phyloP scores from a whole-genome alignment of 768 basidiomycete genomes.

The Termitomyces sp. region DNA sequence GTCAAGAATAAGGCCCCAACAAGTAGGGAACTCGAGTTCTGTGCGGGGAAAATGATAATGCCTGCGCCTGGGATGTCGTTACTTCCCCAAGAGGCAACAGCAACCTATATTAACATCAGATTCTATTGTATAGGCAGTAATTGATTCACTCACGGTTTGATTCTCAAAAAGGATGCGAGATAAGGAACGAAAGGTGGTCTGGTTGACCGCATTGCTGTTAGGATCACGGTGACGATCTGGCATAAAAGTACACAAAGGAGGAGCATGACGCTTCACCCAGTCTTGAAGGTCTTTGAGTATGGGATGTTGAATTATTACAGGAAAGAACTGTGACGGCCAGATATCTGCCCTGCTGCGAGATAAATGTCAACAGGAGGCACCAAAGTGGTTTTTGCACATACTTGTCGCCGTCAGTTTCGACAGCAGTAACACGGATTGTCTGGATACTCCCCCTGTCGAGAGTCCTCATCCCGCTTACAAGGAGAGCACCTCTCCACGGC shows the following conservation, averaged over 20 bases:
- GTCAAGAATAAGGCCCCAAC: constrained; percentile 49
- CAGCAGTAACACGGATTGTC: constrained; percentile 56
- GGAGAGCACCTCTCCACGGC: constrained; percentile 58
- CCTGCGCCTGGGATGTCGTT: constrained; percentile 44
- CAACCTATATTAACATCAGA: constrained; percentile 33
- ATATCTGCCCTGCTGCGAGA: constrained; percentile 44
- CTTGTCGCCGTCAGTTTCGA: constrained; percentile 72
- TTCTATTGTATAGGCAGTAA: background rate
- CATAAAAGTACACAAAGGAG: constrained; percentile 61
- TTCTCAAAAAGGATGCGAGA: constrained; percentile 48
- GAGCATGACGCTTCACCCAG: constrained; percentile 45
- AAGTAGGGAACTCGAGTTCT: constrained; percentile 47
- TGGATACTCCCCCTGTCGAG: constrained; percentile 46
- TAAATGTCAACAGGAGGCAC: constrained; percentile 23
- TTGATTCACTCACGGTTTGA: constrained; percentile 41
- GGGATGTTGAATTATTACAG: constrained; percentile 37
- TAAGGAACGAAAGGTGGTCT: constrained; percentile 50
- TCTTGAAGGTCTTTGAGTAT: constrained; percentile 43
- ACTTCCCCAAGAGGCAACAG: constrained; percentile 48
- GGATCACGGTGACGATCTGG: constrained; percentile 54
- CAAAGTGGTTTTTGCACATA: constrained; percentile 31
- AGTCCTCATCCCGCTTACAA: constrained; percentile 45
- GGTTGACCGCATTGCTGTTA: constrained; percentile 45
- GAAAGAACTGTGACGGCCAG: constrained; percentile 53
- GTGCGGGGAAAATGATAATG: constrained; percentile 50